phyloP scores from a whole-genome alignment of 768 basidiomycete species.

The Tylopilus plumbeoviolaceoides region DNA sequence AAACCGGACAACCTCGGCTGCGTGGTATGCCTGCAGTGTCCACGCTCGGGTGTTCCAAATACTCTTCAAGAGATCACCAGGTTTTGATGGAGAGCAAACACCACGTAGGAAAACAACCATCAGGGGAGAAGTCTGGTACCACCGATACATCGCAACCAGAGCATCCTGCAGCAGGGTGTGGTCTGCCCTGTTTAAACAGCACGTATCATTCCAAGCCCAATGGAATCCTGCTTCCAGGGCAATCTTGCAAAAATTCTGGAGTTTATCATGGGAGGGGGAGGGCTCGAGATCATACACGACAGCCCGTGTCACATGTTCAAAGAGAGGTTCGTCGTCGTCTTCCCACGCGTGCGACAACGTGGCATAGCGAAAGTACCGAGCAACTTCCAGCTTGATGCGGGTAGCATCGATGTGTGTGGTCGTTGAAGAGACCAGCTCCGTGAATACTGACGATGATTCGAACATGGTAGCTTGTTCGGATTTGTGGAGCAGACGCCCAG shows the following conservation, averaged over 20 bases:
- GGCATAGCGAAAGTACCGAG: not conserved
- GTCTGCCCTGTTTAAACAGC: not conserved
- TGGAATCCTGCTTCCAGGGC: not conserved
- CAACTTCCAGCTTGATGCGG: not conserved
- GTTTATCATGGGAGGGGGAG: not conserved
- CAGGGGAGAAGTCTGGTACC: not conserved
- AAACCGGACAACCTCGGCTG: not conserved
- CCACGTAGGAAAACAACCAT: not conserved
- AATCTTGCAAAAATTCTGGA: not conserved
- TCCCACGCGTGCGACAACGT: slow-evolving; percentile 1
- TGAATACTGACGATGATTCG: not conserved
- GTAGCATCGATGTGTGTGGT: not conserved
- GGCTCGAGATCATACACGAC: not conserved
- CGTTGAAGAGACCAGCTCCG: not conserved
- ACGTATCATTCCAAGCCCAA: not conserved
- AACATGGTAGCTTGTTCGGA: not conserved
- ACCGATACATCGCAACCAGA: not conserved
- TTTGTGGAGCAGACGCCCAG: not conserved
- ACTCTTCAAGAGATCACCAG: not conserved
- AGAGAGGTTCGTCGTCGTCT: not conserved
- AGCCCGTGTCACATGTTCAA: not conserved
- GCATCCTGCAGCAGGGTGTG: not conserved
- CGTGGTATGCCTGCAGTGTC: not conserved
- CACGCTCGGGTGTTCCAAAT: not conserved
- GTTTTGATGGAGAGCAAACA: not conserved